Base-by-base conservation (phyloP, 2,329 filamentous ascomycete species). In the Phaeosphaeria sp. region DNA sequence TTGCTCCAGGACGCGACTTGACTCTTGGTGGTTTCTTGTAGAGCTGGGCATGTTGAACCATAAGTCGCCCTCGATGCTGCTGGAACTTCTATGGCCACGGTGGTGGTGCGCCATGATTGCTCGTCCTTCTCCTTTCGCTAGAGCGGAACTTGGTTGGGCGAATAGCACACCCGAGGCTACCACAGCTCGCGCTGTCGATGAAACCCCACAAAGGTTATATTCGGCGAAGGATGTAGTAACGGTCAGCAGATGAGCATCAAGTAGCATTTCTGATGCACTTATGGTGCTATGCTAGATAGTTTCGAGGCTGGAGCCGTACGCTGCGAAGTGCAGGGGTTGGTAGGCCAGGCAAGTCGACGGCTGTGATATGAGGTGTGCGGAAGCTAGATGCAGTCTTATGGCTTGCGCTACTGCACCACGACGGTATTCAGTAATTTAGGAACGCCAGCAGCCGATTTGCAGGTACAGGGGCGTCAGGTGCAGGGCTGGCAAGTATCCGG, bases 371-470 rank as follows among this genome's bases (percentile, higher is more conserved):
- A 64, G 57, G 57, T 60, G 60, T 60, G 63, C 67, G 64, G 59
- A 68, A 62, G 65, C 63, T 60, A 61, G 62, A 59, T 60, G 67
- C 65, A 66, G 65, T 61, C 60, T 54, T 57, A 61, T 66, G 64
- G 67, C 65, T 64, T 68, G 67, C 68, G 66, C 71, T 72, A 71
- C 67, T 73, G 70, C 68, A 72, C 55, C 54, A 60, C 57, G 64
- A 63, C 59, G 64, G 67, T 56, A 56, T 68, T 65, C 58, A 68
- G 66, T 62, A 66, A 69, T 61, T 70, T 68, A 60, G 58, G 61
- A 57, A 63, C 57, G 57, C 62, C 61, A 56, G 48, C 55, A 56
- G 60, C 63, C 59, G 61, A 59, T 63, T 64, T 45, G 58, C 54
- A 61, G 59, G 56, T 64, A 40, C 52, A 56, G 61, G 49, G 44